Conservation (phyloP, 2,329 filamentous ascomycete genomes). For the Cercospora brassicicola region DNA sequence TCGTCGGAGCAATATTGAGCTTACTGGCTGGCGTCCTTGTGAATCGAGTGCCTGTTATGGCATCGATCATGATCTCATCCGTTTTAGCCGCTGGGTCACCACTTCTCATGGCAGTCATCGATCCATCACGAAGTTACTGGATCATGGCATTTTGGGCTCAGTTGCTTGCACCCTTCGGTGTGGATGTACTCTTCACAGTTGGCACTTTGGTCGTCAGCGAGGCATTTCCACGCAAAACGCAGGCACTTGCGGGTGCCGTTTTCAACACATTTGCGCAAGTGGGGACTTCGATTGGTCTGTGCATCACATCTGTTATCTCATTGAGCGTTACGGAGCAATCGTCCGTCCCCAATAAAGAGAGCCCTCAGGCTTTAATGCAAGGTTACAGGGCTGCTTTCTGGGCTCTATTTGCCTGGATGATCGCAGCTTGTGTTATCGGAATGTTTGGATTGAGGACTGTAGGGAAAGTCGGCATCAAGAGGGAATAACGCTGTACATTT, state of each 20-base stretch:
- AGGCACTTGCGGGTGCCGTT: slow-evolving; percentile 49
- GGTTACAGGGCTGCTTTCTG: slow-evolving; percentile 46
- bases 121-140: slow-evolving; percentile 53
- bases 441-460: slow-evolving; percentile 44
- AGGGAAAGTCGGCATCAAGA: slow-evolving; percentile 45
- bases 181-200: slow-evolving; percentile 44
- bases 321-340: slow-evolving; percentile 28
- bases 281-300: slow-evolving; percentile 45
- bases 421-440: slow-evolving; percentile 36
- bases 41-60: slow-evolving; percentile 20
- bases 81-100: slow-evolving; percentile 38
- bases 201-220: slow-evolving; percentile 47
- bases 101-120: slow-evolving; percentile 51
- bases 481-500: slow-evolving; percentile 28
- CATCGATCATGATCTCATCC: slow-evolving; percentile 18
- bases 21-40: slow-evolving; percentile 31
- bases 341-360: slow-evolving; percentile 30
- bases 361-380: slow-evolving; percentile 36
- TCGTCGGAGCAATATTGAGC: slow-evolving; percentile 47
- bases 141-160: slow-evolving; percentile 29
- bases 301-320: slow-evolving; percentile 43
- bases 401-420: slow-evolving; percentile 41
- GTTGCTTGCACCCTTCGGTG: slow-evolving; percentile 19
- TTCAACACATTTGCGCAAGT: slow-evolving; percentile 50
- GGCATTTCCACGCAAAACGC: slow-evolving; percentile 44